phyloP scores from a whole-genome alignment of 2,329 filamentous ascomycete genomes.

The Dactylella cylindrospora region DNA sequence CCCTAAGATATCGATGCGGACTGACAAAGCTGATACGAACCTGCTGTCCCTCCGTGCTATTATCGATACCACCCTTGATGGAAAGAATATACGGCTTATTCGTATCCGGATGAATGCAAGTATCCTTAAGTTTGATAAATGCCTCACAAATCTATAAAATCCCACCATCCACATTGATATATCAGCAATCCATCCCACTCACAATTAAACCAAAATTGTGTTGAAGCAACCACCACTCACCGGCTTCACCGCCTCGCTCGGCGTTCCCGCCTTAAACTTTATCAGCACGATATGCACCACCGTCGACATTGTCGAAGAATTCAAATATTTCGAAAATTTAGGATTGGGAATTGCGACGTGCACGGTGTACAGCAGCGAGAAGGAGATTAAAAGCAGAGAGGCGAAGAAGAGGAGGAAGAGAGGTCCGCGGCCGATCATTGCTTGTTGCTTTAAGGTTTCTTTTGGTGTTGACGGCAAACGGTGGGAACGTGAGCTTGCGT shows the following conservation, averaged over 20 bases:
- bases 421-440: conserved; percentile 38
- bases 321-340: conserved; percentile 6
- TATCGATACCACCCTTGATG: conserved; percentile 42
- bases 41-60: conserved; percentile 27
- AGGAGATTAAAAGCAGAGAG: conserved; percentile 37
- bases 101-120: conserved; percentile 37
- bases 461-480: no score
- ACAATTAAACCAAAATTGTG: neutral
- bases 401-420: conserved; percentile 43
- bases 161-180: neutral
- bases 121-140: conserved; percentile 38
- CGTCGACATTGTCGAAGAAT: conserved; percentile 11
- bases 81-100: conserved; percentile 42
- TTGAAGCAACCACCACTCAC: neutral
- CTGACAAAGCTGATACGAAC: neutral
- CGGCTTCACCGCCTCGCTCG: conserved; percentile 16
- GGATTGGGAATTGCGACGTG: conserved; percentile 4
- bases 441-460: no score
- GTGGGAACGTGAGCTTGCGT: no score
- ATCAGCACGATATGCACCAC: conserved; percentile 39
- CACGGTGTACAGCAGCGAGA: conserved; percentile 40
- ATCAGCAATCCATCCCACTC: neutral
- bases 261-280: conserved; percentile 9
- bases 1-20: neutral
- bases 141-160: conserved; percentile 24